Base-by-base conservation (phyloP, 2,329 filamentous ascomycete genomes). In the Phyllosticta capitalensis region DNA sequence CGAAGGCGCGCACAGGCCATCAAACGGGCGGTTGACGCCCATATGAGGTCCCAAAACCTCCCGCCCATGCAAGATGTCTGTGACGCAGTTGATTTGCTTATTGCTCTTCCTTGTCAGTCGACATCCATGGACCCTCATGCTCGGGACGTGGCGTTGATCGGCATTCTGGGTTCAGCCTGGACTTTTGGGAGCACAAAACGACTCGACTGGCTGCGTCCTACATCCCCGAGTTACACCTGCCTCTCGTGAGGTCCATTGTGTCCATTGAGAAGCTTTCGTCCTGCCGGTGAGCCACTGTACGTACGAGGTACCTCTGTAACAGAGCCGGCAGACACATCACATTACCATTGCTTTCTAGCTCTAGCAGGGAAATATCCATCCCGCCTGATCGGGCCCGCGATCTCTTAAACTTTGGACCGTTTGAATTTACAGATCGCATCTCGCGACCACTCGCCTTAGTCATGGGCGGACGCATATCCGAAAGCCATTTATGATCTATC, bases 111-210 rank as follows among this genome's bases (percentile, higher is more conserved):
- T 45, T 45, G 38, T 45, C 17, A 45, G 38, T 45, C 38, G 12
- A 7, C 17, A 17, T 45, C 17, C 38, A 19, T 45, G 38, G n/a
- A 45, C 17, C 38, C 38, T 45, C 38, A 7, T n/a, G 4, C 38
- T 45, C 48, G 58, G 58, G 58, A 55, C 52, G 38, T 52, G 58
- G 58, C 58, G 58, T 59, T 53, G 52, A 55, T 59, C 58, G 53
- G 48, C 58, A 48, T 55, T 55, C 52, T 59, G 56, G 52, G 21
- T 48, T 45, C 52, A 54, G 52, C 56, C 17, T 54, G 24, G 56
- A 54, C 48, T 33, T 52, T 30, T 51, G 24, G 38, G 38, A n/a
- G 38, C 38, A 45, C 38, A 45, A 45, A 14, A 45, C 38, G 38
- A 38, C 30, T 38, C 30, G 6, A 38, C 30, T 38, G 30, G 30